These are phyloP conservation scores for Starmerella apicola DNA, from an alignment of 805 yeast species.

Conservation along the genomic window DNA sequence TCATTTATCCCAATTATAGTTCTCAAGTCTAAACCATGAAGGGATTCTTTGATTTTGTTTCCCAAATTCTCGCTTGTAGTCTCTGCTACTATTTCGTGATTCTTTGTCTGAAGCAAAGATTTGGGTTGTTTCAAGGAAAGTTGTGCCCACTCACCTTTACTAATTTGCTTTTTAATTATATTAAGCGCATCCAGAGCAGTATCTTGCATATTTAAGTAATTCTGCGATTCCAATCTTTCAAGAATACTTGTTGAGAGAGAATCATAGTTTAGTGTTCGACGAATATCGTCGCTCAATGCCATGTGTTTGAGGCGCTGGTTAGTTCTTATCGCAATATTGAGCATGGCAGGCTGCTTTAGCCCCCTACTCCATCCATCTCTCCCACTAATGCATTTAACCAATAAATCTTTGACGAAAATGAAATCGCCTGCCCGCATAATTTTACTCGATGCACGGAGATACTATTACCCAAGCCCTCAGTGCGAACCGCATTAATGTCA, in stretches of 20 bases:
- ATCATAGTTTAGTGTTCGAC: constrained; percentile 79
- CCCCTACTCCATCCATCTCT: constrained; percentile 64
- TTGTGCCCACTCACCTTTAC: constrained; percentile 37
- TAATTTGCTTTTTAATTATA: constrained; percentile 32
- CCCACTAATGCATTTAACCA: constrained; percentile 53
- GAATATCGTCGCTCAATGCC: constrained; percentile 69
- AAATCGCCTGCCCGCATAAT: constrained; percentile 24
- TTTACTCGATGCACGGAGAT: neutral
- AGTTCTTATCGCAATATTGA: constrained; percentile 50
- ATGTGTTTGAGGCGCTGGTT: constrained; percentile 47
- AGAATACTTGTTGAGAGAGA: constrained; percentile 59
- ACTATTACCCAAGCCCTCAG: neutral
- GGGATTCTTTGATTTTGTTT: constrained; percentile 10
- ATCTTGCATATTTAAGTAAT: constrained; percentile 29
- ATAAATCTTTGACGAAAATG: constrained; percentile 44
- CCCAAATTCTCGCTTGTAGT: constrained; percentile 16
- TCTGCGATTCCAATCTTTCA: constrained; percentile 36
- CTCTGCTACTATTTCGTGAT: constrained; percentile 33
- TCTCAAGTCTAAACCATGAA: constrained; percentile 38
- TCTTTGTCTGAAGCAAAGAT: constrained; percentile 47
- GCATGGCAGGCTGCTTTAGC: constrained; percentile 49
- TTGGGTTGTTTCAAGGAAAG: constrained; percentile 37
- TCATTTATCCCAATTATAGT: constrained; percentile 90
- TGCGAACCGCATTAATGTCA: too few relatives aligned
- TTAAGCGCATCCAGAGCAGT: constrained; percentile 38